Evolutionary conservation across 805 yeast genomes (phyloP), one percentile per base, ranked within the genome.

Genomic region (Phaffomyces thermotolerans): DNA sequence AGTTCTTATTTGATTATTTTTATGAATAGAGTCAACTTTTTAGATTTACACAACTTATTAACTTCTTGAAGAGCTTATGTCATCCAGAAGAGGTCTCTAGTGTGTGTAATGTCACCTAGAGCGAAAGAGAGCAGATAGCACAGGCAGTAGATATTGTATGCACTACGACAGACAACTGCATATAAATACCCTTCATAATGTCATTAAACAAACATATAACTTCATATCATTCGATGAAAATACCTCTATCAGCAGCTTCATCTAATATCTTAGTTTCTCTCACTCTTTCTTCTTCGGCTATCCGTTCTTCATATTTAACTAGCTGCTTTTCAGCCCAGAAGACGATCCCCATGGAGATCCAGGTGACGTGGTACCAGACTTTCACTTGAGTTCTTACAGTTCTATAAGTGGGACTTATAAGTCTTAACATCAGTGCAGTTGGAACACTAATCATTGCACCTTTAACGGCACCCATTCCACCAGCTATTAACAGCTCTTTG

Each of bases 241-340:
- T 56, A 4, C 74, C 75, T 43, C 69, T 59, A 25, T 70, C 73
- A 12, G 74, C 74, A 24, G 73, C 74, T 33, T 67, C 70, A 45
- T 68, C 69, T 34, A 69, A 42, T 22, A 67, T 53, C 37, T 53
- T 60, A 32, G 55, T 56, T 47, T 72, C 60, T 50, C 68, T 60
- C n/a, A 45, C 47, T 35, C 53, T 45, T 44, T 69, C 70, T 18
- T 62, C 62, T 8, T 46, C 52, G 45, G 60, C 64, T 30, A 62
- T 52, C 36, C 64, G 58, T 24, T 59, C 50, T 42, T 68, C 68
- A 49, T 67, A 67, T 22, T 51, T 59, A 20, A 64, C 38, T 31
- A 67, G 52, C 46, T 65, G 71, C 48, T 59, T 62, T 39, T 71
- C 76, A 8, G 72, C 73, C 52, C 64, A 61, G 51, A 66, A 67